Conservation (phyloP, 495 filamentous ascomycete species). For the Xylaria longipes region DNA sequence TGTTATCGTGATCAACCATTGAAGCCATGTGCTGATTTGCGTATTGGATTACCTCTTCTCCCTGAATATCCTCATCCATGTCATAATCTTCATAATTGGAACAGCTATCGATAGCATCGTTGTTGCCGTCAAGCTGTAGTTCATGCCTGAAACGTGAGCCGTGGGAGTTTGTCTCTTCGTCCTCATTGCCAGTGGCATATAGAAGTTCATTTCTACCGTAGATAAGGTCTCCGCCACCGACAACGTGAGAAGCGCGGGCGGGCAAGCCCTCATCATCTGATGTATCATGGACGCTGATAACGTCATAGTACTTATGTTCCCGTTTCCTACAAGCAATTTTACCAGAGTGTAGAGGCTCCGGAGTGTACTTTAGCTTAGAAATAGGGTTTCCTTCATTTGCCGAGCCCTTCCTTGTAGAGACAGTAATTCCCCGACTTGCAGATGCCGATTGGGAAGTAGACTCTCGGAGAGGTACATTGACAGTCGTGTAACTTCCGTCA, state of each 20-base stretch:
- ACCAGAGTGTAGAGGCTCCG: no score
- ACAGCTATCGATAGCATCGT: not conserved
- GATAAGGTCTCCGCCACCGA: not conserved
- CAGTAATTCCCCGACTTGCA: not conserved
- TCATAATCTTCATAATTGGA: not conserved
- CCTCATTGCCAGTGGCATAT: not conserved
- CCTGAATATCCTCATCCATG: not conserved
- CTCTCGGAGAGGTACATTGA: conserved; percentile 8
- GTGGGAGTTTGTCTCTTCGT: not conserved
- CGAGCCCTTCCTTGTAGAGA: not conserved
- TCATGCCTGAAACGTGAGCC: not conserved
- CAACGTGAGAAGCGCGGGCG: not conserved
- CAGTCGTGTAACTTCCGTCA: not conserved
- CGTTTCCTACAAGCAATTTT: not conserved
- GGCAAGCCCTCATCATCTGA: not conserved
- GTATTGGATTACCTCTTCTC: not conserved
- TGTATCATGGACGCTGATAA: not conserved
- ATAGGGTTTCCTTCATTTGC: not conserved
- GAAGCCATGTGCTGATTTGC: no score
- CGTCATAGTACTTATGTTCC: not conserved
- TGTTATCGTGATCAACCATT: not conserved
- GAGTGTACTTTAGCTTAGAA: not conserved
- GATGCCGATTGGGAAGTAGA: not conserved
- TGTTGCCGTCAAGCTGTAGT: not conserved
- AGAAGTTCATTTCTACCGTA: not conserved